phyloP scores from a whole-genome alignment of 2,329 filamentous ascomycete genomes.

The Penicillium sp. region DNA sequence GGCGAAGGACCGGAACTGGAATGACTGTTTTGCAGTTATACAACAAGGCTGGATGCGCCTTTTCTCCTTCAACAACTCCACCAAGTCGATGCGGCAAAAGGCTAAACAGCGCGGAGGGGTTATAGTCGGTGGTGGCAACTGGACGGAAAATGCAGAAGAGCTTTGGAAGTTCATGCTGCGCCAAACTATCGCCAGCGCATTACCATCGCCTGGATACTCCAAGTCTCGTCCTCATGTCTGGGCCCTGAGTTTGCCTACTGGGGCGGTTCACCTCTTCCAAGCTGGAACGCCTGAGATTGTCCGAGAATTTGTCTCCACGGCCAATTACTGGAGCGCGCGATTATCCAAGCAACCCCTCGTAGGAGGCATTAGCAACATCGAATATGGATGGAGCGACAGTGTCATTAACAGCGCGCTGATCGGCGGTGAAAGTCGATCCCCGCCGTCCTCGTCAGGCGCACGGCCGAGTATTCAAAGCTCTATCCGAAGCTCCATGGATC shows the following conservation, averaged over 20 bases:
- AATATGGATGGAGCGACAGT: constrained; percentile 91
- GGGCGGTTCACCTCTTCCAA: constrained; percentile 96
- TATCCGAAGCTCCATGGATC: constrained; percentile 65
- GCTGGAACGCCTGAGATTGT: constrained; percentile 93
- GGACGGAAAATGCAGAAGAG: constrained; percentile 93
- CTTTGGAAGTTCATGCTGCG: constrained; percentile 83
- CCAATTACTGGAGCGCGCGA: constrained; percentile 96
- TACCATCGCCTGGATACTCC: constrained; percentile 90
- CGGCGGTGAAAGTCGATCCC: constrained; percentile 45
- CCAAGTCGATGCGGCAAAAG: constrained; percentile 69
- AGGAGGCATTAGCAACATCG: constrained; percentile 92
- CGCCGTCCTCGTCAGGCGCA: constrained; percentile 35
- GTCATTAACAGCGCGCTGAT: constrained; percentile 77
- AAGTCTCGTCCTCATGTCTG: constrained; percentile 88
- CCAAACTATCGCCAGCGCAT: constrained; percentile 84
- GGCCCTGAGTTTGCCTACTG: constrained; percentile 86
- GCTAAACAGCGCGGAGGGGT: constrained; percentile 56
- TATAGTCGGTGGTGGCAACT: constrained; percentile 90
- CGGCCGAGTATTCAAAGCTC: constrained; percentile 60
- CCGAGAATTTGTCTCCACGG: constrained; percentile 87
- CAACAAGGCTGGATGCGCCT: constrained; percentile 92
- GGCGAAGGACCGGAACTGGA: constrained; percentile 92
- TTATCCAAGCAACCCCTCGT: constrained; percentile 90
- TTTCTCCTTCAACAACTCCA: constrained; percentile 82
- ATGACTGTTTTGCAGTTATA: constrained; percentile 90